Evolutionary conservation across 257 asterid genomes (phyloP).

Genomic region (Verbena officinalis): DNA sequence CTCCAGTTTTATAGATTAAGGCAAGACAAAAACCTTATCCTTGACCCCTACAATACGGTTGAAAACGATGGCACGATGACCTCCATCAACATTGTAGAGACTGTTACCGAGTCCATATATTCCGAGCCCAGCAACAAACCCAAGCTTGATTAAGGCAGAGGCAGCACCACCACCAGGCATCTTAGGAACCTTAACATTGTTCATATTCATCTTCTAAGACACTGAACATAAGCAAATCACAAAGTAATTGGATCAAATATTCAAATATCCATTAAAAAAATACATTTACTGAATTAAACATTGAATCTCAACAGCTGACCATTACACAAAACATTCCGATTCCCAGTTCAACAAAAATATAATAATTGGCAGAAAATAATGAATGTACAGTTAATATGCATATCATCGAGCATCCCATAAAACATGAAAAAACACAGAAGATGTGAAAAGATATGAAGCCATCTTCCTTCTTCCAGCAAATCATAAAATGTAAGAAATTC

Average conservation of each 20-base stretch:
- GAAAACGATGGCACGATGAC: constrained; percentile 92
- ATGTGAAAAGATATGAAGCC: background rate
- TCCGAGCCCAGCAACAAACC: constrained; percentile 65
- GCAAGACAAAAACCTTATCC: constrained; percentile 57
- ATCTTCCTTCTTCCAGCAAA: background rate
- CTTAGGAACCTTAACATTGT: constrained; percentile 72
- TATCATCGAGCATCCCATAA: background rate
- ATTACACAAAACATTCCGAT: background rate
- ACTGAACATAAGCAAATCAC: constrained; percentile 29
- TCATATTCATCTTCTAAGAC: constrained; percentile 42
- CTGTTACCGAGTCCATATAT: constrained; percentile 71
- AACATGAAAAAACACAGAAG: background rate
- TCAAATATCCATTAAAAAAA: background rate
- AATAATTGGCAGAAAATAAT: background rate
- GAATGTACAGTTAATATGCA: background rate
- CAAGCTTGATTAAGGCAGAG: constrained; percentile 62
- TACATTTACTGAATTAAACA: background rate
- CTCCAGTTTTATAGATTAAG: constrained; percentile 14
- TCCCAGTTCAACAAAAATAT: background rate
- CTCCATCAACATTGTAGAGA: constrained; percentile 93
- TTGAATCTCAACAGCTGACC: no score
- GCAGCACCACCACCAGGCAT: constrained; percentile 76
- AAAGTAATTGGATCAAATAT: background rate
- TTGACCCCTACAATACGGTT: constrained; percentile 74
- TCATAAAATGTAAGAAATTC: background rate